These are phyloP conservation scores for Macadamia integrifolia DNA, from an alignment of 164 flowering plant species.

Conservation along the genomic window DNA sequence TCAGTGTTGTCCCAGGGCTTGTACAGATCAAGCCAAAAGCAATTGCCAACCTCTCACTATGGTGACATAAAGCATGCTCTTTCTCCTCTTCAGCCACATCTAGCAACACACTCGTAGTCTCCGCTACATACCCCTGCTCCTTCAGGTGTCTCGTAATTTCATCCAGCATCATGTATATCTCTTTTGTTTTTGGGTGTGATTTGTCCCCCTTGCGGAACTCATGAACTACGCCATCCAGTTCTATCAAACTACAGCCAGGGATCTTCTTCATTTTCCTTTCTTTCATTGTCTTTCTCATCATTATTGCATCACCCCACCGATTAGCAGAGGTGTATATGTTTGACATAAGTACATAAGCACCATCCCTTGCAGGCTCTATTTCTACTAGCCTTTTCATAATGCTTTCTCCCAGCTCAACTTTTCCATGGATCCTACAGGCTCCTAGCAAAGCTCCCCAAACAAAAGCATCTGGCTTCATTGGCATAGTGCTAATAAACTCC, in stretches of 20 bases:
- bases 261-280: constrained; percentile 20
- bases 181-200: constrained; percentile 21
- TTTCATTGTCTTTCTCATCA: constrained; percentile 32
- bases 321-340: constrained; percentile 31
- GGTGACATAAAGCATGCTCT: not conserved
- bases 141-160: constrained; percentile 14
- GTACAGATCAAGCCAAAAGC: constrained; percentile 1
- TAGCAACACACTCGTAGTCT: not conserved
- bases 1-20: not conserved
- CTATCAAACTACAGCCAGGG: constrained; percentile 34
- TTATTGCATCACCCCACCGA: constrained; percentile 29
- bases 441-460: not conserved
- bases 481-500: constrained; percentile 25
- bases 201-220: constrained; percentile 33
- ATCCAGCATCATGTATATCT: constrained; percentile 13
- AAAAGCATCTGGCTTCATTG: constrained; percentile 23
- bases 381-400: constrained; percentile 15
- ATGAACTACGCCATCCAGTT: constrained; percentile 23
- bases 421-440: constrained; percentile 1
- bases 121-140: not conserved
- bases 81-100: constrained; percentile 1
- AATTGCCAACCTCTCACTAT: constrained; percentile 1
- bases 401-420: constrained; percentile 18
- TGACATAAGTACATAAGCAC: constrained; percentile 31
- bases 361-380: constrained; percentile 30